Evolutionary conservation across 2,329 filamentous ascomycete genomes (phyloP).

Genomic region (Clonostachys byssicola): DNA sequence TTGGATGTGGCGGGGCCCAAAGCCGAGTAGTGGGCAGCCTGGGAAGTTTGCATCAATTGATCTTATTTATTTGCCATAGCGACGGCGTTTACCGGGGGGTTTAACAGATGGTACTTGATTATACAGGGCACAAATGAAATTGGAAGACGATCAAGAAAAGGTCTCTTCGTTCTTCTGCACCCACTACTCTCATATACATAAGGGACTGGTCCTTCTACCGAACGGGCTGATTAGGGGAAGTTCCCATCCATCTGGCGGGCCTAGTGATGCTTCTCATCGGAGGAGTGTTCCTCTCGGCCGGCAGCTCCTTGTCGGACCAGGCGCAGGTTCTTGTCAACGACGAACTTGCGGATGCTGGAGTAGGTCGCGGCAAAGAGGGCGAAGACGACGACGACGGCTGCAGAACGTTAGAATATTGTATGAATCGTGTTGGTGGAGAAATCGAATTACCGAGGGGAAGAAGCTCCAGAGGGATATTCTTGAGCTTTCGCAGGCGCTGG

Average conservation of each 20-base stretch:
- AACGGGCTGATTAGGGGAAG: constrained; percentile 3
- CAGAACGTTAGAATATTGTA: not conserved
- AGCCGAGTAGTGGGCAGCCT: constrained; percentile 48
- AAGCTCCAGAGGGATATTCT: constrained; percentile 89
- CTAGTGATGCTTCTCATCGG: constrained; percentile 23
- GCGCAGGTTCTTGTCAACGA: constrained; percentile 88
- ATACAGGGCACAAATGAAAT: not conserved
- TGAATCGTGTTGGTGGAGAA: not conserved
- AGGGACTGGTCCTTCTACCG: constrained; percentile 6
- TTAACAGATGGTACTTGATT: constrained; percentile 10
- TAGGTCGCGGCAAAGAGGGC: constrained; percentile 78
- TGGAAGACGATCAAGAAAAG: too few relatives aligned
- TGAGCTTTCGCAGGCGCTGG: constrained; percentile 86
- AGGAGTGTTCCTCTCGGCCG: constrained; percentile 21
- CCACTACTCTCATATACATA: constrained; percentile 9
- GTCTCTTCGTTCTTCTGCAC: not conserved
- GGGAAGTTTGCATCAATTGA: constrained; percentile 5
- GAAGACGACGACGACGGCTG: constrained; percentile 83
- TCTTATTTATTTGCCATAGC: constrained; percentile 32
- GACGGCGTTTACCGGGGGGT: constrained; percentile 31
- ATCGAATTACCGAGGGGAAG: constrained; percentile 71
- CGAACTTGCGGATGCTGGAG: constrained; percentile 77
- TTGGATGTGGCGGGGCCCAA: constrained; percentile 93
- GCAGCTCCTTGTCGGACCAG: constrained; percentile 64
- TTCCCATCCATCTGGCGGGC: not conserved